Evolutionary conservation across 371 early-diverging fungal species (phyloP).

Genomic region (Dinochytrium kinnereticum): DNA sequence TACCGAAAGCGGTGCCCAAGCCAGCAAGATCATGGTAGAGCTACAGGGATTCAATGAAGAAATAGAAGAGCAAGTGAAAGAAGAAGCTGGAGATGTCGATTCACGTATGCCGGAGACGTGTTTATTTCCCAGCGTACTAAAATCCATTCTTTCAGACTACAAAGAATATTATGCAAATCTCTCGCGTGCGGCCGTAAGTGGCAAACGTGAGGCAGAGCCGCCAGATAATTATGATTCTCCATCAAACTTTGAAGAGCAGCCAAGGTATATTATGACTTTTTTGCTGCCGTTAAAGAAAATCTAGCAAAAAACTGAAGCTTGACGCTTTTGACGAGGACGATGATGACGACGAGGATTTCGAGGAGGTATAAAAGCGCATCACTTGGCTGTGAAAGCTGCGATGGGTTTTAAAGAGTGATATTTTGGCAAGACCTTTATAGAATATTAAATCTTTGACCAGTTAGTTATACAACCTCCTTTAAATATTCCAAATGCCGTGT

Average conservation of each 20-base stretch:
- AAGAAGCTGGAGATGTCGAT: background rate
- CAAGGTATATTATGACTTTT: background rate
- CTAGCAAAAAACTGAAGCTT: background rate
- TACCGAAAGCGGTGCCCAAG: background rate
- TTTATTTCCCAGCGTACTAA: background rate
- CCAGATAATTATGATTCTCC: background rate
- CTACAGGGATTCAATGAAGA: constrained; percentile 18
- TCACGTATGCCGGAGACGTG: background rate
- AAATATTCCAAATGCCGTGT: constrained; percentile 77
- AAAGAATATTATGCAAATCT: constrained; percentile 27
- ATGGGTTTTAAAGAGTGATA: constrained; percentile 62
- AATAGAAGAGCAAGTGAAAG: background rate
- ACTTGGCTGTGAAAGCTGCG: background rate
- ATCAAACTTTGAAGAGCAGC: background rate
- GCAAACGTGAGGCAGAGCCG: background rate
- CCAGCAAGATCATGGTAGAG: constrained; percentile 17
- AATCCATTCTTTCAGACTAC: background rate
- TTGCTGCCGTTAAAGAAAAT: background rate
- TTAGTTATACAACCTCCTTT: constrained; percentile 46
- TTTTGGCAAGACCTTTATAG: constrained; percentile 58
- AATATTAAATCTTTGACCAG: background rate
- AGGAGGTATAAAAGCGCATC: constrained; percentile 19
- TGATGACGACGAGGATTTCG: constrained; percentile 29
- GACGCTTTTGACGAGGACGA: constrained; percentile 8
- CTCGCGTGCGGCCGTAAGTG: background rate